These are phyloP conservation scores for Chaetoscypha palmicola DNA, from an alignment of 2,329 filamentous ascomycete genomes.

Conservation along the genomic window DNA sequence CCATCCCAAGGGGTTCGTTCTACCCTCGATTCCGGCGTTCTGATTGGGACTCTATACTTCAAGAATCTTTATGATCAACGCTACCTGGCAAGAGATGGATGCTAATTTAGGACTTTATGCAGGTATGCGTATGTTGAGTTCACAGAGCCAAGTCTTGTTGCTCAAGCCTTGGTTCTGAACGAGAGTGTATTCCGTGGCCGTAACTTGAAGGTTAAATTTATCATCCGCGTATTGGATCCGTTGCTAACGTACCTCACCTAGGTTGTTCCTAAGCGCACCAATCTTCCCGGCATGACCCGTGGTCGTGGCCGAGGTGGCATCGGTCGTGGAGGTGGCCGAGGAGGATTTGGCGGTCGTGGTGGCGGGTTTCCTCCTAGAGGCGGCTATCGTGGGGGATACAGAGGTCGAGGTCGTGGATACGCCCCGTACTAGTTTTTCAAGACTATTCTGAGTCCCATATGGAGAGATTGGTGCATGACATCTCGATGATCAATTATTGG, in stretches of 20 bases:
- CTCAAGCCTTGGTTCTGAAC: slow-evolving; percentile 88
- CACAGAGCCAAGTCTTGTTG: slow-evolving; percentile 85
- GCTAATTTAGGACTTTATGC: slow-evolving; percentile 32
- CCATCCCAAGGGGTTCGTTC: slow-evolving; percentile 91
- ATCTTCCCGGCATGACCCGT: slow-evolving; percentile 87
- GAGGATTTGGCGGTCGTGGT: slow-evolving; percentile 42
- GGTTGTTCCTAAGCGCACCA: slow-evolving; percentile 90
- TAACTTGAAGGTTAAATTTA: slow-evolving; percentile 73
- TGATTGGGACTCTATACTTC: slow-evolving; percentile 6
- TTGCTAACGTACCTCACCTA: slow-evolving; percentile 31
- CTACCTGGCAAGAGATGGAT: slow-evolving; percentile 54
- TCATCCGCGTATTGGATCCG: background rate
- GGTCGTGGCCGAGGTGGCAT: slow-evolving; percentile 53
- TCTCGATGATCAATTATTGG: too few species aligned
- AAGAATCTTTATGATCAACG: slow-evolving; percentile 32
- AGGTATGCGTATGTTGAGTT: slow-evolving; percentile 99
- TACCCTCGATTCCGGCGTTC: slow-evolving; percentile 16
- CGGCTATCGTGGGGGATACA: slow-evolving; percentile 53
- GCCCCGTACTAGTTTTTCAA: slow-evolving; percentile 59
- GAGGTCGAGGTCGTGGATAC: slow-evolving; percentile 55
- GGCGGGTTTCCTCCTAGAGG: slow-evolving; percentile 33
- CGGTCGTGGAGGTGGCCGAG: slow-evolving; percentile 42
- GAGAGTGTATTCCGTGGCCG: slow-evolving; percentile 93
- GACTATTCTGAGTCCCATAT: too few species aligned
- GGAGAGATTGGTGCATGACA: too few species aligned